Conservation (phyloP, 805 yeast species). For the Metschnikowia cubensis region DNA sequence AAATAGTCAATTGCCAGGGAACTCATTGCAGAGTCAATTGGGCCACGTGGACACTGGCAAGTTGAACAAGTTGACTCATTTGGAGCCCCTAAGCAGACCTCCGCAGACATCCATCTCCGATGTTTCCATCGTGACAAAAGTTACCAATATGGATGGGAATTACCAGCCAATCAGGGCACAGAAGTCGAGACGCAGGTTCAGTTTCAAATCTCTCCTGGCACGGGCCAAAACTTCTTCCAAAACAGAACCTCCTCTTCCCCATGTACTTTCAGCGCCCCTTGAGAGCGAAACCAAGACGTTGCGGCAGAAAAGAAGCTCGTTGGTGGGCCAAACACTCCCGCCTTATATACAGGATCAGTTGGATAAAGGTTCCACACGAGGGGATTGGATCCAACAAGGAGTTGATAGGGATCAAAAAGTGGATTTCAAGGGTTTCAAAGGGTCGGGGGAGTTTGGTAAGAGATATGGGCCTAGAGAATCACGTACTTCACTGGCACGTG, state of each 20-base stretch:
- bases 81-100: constrained; percentile 20
- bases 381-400: too few species aligned
- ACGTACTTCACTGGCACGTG: too few species aligned
- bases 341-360: constrained; percentile 29
- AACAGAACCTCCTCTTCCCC: background rate
- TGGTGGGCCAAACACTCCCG: constrained; percentile 37
- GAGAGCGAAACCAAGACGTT: background rate
- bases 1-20: too few species aligned
- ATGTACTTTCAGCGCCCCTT: background rate
- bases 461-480: too few species aligned
- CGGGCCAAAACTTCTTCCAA: background rate
- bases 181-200: constrained; percentile 8
- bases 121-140: constrained; percentile 31
- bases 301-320: constrained; percentile 22
- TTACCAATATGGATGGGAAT: constrained; percentile 9
- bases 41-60: too few species aligned
- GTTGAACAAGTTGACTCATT: too few species aligned
- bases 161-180: constrained; percentile 2
- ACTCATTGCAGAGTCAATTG: background rate
- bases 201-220: constrained; percentile 1
- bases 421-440: background rate
- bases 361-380: background rate
- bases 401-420: too few species aligned
- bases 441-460: too few species aligned
- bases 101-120: constrained; percentile 29